Conservation (phyloP, 495 filamentous ascomycete genomes). For the Aspergillus conjunctus region DNA sequence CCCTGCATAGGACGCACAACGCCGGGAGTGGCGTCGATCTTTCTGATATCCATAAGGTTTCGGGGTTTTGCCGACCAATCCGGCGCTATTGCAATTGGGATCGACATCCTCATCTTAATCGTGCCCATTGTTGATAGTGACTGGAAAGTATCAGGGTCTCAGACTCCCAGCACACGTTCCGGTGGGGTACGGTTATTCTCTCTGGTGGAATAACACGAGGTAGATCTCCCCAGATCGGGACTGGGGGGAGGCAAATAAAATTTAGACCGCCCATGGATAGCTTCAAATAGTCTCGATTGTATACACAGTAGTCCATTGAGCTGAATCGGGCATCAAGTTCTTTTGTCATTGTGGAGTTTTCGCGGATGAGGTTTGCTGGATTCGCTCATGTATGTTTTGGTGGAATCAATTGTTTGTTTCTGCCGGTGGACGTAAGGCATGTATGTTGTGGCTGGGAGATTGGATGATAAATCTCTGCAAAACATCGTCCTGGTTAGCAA, state of each 20-base stretch:
- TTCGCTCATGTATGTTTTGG: no score
- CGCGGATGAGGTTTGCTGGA: no score
- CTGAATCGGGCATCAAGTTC: no score
- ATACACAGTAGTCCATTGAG: no score
- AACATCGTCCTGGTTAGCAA: no score
- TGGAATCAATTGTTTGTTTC: no score
- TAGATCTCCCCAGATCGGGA: not conserved
- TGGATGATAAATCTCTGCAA: no score
- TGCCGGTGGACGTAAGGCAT: no score
- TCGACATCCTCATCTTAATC: constrained; percentile 3
- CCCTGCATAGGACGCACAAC: not conserved
- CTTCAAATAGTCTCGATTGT: no score
- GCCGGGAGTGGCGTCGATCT: not conserved
- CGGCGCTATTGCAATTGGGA: constrained; percentile 4
- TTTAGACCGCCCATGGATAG: not conserved
- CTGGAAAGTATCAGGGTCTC: not conserved
- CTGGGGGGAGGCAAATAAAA: not conserved
- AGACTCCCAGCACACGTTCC: not conserved
- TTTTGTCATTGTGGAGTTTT: no score
- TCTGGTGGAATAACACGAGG: not conserved
- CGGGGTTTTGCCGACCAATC: not conserved
- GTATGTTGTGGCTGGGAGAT: no score
- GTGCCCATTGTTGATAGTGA: not conserved
- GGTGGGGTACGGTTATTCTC: not conserved
- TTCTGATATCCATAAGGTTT: not conserved